Conservation (phyloP, 257 asterid species). For the Solanum infundibuliforme region DNA sequence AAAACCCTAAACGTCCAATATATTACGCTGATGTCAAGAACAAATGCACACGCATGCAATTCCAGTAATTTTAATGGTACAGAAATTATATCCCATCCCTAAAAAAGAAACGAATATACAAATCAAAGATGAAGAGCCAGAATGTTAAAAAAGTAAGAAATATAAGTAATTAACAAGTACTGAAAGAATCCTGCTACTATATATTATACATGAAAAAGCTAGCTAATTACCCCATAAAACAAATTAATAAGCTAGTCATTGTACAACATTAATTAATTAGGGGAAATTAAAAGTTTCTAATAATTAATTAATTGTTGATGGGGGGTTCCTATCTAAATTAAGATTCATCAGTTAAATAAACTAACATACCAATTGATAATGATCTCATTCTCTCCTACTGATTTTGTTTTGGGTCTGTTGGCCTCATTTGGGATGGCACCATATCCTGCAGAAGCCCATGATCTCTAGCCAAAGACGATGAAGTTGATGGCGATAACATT, state of each 20-base stretch:
- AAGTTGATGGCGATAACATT: slow-evolving; percentile 23
- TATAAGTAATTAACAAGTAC: not conserved
- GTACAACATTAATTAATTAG: not conserved
- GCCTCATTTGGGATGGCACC: slow-evolving; percentile 28
- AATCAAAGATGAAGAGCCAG: not conserved
- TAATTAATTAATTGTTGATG: slow-evolving; percentile 1
- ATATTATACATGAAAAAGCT: not conserved
- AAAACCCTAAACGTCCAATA: slow-evolving; percentile 28
- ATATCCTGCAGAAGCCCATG: slow-evolving; percentile 84
- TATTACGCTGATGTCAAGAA: not conserved
- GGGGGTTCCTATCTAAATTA: slow-evolving; percentile 22
- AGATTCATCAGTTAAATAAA: slow-evolving; percentile 3
- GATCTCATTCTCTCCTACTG: not conserved
- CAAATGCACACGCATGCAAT: slow-evolving; percentile 5
- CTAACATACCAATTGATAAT: slow-evolving; percentile 7
- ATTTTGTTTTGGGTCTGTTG: slow-evolving; percentile 10
- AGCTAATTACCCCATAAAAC: not conserved
- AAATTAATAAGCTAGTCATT: slow-evolving; percentile 4
- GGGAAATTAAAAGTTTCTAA: not conserved
- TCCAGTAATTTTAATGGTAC: not conserved
- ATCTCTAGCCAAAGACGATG: slow-evolving; percentile 36
- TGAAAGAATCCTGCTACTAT: not conserved
- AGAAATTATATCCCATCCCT: not conserved
- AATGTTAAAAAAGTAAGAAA: not conserved
- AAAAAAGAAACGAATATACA: not conserved